Percentiles rank a stretch among this genome's conserved stretches.
These are phyloP conservation scores for Pseudogymnoascus sp. DNA, from an alignment of 2,329 filamentous ascomycete genomes.

Conservation along the genomic window DNA sequence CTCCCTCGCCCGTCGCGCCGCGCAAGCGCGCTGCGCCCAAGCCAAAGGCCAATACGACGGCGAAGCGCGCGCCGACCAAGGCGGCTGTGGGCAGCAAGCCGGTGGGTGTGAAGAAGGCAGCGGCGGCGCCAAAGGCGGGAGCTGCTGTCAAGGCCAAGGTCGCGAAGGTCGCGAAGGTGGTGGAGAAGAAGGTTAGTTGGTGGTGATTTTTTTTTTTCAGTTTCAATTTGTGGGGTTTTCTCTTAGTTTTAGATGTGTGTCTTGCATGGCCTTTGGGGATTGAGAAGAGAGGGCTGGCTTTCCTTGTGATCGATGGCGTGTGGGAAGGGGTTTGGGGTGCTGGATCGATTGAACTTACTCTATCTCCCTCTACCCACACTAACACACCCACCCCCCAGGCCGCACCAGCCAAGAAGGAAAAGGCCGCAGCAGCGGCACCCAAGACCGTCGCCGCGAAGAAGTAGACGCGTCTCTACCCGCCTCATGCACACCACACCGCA, in stretches of 20 bases:
- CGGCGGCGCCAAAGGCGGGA: background rate
- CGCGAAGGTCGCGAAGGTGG: background rate
- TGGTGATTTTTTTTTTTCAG: background rate
- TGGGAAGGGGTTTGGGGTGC: background rate
- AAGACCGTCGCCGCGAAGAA: background rate
- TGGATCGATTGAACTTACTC: background rate
- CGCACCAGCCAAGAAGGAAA: background rate
- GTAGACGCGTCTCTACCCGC: background rate
- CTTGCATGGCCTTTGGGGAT: background rate
- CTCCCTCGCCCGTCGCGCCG: background rate
- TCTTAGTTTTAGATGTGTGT: background rate
- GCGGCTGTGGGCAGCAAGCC: slow-evolving; percentile 9
- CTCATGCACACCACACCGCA: background rate
- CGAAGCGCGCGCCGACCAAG: slow-evolving; percentile 9
- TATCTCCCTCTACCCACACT: background rate
- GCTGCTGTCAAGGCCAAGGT: background rate
- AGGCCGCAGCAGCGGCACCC: background rate
- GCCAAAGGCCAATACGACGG: background rate
- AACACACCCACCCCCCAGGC: background rate
- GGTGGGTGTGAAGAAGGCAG: background rate
- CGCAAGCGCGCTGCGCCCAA: background rate
- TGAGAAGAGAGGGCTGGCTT: background rate
- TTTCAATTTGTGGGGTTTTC: background rate
- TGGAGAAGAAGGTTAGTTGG: background rate
- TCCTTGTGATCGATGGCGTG: background rate